Evolutionary conservation across 1,284 basidiomycete genomes (phyloP).

Genomic region (Rhodotorula sp.): DNA sequence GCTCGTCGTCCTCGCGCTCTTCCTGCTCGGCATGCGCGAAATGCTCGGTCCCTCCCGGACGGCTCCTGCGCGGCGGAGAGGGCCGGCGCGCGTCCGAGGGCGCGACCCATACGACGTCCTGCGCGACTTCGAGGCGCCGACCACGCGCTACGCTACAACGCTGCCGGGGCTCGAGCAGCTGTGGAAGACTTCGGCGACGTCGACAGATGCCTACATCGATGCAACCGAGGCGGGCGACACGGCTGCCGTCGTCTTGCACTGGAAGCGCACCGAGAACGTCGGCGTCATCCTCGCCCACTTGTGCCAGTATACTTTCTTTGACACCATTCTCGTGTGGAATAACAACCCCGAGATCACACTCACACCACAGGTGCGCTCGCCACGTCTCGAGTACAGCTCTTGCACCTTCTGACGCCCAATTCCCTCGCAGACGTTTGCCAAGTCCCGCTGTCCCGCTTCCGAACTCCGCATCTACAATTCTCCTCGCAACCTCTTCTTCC

Average conservation of each 20-base stretch:
- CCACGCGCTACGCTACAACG: background rate
- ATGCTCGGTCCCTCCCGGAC: background rate
- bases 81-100: background rate
- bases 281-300: constrained; percentile 40
- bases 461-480: constrained; percentile 44
- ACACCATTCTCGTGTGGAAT: constrained; percentile 42
- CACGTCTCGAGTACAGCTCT: background rate
- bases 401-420: too few species aligned
- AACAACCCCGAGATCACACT: constrained; percentile 44
- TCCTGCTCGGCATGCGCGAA: constrained; percentile 24
- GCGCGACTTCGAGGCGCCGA: background rate
- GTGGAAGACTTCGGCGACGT: background rate
- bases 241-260: constrained; percentile 45
- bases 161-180: constrained; percentile 5
- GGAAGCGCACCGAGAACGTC: constrained; percentile 44
- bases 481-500: constrained; percentile 45
- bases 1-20: constrained; percentile 7
- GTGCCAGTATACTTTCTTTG: constrained; percentile 41
- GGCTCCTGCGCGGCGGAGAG: background rate
- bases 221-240: constrained; percentile 16
- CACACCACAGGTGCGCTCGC: constrained; percentile 19
- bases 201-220: background rate
- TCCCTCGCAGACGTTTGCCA: constrained; percentile 29
- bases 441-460: constrained; percentile 37
- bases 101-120: constrained; percentile 22